Conservation (phyloP, 169 alveolate species). For the Amoebophrya sp. region DNA sequence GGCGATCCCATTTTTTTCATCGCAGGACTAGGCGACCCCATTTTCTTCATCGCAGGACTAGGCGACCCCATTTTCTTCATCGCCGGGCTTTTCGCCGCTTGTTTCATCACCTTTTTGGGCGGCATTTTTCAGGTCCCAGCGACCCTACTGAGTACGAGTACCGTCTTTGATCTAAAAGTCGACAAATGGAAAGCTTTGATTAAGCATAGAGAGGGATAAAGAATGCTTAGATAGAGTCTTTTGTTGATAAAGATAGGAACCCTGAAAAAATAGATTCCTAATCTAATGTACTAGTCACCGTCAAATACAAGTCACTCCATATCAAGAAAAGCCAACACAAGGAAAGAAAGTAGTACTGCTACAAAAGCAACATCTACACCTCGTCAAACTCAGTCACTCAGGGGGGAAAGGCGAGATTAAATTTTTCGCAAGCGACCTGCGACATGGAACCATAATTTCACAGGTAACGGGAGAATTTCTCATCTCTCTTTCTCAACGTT, state of each 20-base stretch:
- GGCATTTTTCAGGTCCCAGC: neutral
- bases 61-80: neutral
- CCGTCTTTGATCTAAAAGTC: neutral
- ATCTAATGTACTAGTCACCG: neutral
- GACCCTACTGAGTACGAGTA: neutral
- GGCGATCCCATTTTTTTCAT: neutral
- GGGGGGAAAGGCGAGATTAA: too few relatives aligned
- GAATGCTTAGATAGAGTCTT: too few relatives aligned
- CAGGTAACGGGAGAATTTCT: too few relatives aligned
- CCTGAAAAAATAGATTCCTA: neutral
- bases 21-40: neutral
- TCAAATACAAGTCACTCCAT: too few relatives aligned
- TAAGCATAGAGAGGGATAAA: too few relatives aligned
- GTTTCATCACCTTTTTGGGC: neutral
- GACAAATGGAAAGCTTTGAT: neutral
- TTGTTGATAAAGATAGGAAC: neutral
- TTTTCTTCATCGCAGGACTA: neutral
- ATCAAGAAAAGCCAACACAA: too few relatives aligned
- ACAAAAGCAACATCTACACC: too few relatives aligned
- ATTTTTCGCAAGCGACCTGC: too few relatives aligned
- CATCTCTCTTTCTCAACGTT: too few relatives aligned
- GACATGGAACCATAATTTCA: too few relatives aligned
- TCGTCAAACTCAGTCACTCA: too few relatives aligned
- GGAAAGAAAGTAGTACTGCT: too few relatives aligned
- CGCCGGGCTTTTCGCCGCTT: neutral